phyloP scores from a whole-genome alignment of 2,329 filamentous ascomycete genomes.

The Nemania sp. region DNA sequence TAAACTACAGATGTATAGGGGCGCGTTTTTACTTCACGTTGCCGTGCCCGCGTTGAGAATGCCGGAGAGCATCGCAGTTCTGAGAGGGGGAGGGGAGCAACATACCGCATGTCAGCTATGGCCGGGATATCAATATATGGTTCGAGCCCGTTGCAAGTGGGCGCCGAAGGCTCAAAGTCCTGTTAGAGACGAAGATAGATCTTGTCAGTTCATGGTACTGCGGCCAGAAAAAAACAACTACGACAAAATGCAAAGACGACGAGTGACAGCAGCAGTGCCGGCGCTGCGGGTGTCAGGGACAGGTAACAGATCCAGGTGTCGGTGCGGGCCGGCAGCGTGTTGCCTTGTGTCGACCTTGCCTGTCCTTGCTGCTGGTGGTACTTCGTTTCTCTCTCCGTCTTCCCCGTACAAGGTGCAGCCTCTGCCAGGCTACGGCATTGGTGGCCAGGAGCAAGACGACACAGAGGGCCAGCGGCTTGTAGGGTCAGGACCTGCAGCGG shows the following conservation, averaged over 20 bases:
- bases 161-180: constrained; percentile 60
- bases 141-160: constrained; percentile 53
- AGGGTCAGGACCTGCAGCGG: constrained; percentile 29
- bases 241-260: constrained; percentile 16
- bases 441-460: constrained; percentile 30
- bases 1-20: constrained; percentile 3
- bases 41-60: neutral
- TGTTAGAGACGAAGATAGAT: constrained; percentile 45
- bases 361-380: constrained; percentile 3
- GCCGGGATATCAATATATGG: constrained; percentile 55
- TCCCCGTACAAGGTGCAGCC: constrained; percentile 31
- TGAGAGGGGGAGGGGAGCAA: constrained; percentile 27
- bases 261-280: constrained; percentile 11
- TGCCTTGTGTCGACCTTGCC: constrained; percentile 3
- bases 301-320: constrained; percentile 20
- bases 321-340: constrained; percentile 12
- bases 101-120: constrained; percentile 60
- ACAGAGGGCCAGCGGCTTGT: constrained; percentile 24
- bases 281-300: constrained; percentile 24
- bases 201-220: constrained; percentile 39
- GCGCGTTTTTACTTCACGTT: neutral
- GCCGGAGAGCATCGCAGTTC: neutral
- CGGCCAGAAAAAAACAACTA: constrained; percentile 16
- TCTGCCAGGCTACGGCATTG: constrained; percentile 38
- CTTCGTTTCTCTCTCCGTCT: constrained; percentile 11